phyloP scores from a whole-genome alignment of 768 basidiomycete genomes.

The Lactarius vividus region DNA sequence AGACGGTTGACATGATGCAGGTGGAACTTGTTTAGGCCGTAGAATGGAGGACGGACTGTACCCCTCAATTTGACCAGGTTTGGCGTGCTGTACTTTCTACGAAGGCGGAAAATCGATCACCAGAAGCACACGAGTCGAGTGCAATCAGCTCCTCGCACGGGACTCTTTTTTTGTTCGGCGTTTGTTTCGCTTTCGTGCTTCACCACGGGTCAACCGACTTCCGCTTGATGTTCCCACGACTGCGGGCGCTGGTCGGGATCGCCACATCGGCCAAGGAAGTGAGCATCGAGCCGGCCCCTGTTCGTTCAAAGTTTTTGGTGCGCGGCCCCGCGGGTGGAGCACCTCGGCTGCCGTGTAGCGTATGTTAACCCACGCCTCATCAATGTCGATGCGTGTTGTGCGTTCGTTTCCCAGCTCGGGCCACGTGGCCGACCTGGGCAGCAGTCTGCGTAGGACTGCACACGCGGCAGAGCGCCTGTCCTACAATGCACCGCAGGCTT shows the following conservation, averaged over 20 bases:
- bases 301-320: background rate
- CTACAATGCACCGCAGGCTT: background rate
- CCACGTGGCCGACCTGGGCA: slow-evolving; percentile 12
- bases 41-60: slow-evolving; percentile 17
- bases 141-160: background rate
- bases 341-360: background rate
- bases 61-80: slow-evolving; percentile 34
- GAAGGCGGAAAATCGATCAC: slow-evolving; percentile 9
- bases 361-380: background rate
- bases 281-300: background rate
- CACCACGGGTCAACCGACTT: background rate
- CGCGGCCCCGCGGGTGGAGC: background rate
- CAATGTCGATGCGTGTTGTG: slow-evolving; percentile 10
- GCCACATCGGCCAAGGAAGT: background rate
- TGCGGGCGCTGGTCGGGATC: background rate
- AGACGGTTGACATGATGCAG: slow-evolving; percentile 34
- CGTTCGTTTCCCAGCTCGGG: slow-evolving; percentile 1
- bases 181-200: slow-evolving; percentile 6
- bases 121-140: slow-evolving; percentile 6
- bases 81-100: slow-evolving; percentile 19
- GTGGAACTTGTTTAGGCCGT: slow-evolving; percentile 42
- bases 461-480: background rate
- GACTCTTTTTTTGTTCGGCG: background rate
- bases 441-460: background rate
- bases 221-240: slow-evolving; percentile 3